These are phyloP conservation scores for Termitomyces heimii DNA, from an alignment of 768 basidiomycete genomes.

Conservation along the genomic window DNA sequence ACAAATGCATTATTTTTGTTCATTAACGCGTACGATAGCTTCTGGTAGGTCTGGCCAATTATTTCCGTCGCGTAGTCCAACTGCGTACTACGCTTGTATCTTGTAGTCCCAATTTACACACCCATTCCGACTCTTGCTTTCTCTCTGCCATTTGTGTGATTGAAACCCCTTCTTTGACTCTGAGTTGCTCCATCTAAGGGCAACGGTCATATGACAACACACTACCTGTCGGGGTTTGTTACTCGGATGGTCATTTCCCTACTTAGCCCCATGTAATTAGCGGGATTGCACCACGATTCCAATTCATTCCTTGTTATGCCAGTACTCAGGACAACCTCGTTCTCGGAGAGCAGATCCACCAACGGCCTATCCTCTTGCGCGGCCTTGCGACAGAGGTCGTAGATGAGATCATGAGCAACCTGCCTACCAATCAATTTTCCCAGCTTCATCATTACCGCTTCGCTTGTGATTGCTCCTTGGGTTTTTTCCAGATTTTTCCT, in stretches of 20 bases:
- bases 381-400: conserved; percentile 31
- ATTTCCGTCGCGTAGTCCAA: too few species aligned
- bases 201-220: neutral
- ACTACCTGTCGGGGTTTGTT: neutral
- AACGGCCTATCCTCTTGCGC: conserved; percentile 21
- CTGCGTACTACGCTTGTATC: too few species aligned
- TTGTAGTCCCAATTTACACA: too few species aligned
- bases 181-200: neutral
- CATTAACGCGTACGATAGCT: too few species aligned
- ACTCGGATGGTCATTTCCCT: conserved; percentile 23
- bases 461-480: conserved; percentile 34
- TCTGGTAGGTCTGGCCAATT: too few species aligned
- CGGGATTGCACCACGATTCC: conserved; percentile 29
- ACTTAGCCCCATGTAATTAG: conserved; percentile 31
- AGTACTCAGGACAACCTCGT: conserved; percentile 20
- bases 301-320: conserved; percentile 22
- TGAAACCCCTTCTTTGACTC: neutral
- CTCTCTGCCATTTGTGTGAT: neutral
- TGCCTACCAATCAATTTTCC: conserved; percentile 37
- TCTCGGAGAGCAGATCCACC: conserved; percentile 24
- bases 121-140: neutral
- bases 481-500: conserved; percentile 31
- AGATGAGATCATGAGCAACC: conserved; percentile 37
- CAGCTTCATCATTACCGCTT: conserved; percentile 44
- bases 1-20: too few species aligned